Conservation (phyloP, 352 stramenopile species). For the Globisporangium viniferum region DNA sequence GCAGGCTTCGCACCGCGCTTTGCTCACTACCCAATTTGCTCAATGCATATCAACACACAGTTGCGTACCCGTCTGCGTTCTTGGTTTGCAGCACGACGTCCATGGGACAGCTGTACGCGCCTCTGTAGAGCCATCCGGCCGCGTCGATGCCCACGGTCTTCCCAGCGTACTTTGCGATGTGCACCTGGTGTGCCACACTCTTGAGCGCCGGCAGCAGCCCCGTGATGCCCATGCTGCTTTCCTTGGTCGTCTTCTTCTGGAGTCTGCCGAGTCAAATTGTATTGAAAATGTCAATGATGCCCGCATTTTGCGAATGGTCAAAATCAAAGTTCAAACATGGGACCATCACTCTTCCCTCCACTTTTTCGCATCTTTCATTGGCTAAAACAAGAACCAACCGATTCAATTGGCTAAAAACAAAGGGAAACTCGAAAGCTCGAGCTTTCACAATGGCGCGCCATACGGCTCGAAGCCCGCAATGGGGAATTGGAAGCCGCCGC, state of each 20-base stretch:
- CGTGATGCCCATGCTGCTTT: conserved; percentile 59
- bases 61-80: conserved; percentile 43
- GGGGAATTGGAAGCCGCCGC: conserved; percentile 63
- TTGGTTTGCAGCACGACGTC: conserved; percentile 70
- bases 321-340: conserved; percentile 11
- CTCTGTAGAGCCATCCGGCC: conserved; percentile 87
- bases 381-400: background rate
- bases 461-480: conserved; percentile 71
- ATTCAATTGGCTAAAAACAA: conserved; percentile 17
- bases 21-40: background rate
- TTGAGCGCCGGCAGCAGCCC: conserved; percentile 62
- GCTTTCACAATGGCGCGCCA: conserved; percentile 40
- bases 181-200: conserved; percentile 68
- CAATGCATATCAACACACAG: background rate
- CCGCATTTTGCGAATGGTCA: background rate
- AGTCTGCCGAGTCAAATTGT: background rate
- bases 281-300: background rate
- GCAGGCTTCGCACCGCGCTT: too few species aligned
- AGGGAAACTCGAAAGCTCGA: background rate
- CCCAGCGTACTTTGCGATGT: conserved; percentile 74
- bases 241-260: background rate
- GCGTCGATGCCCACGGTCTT: conserved; percentile 76
- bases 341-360: conserved; percentile 14
- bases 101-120: conserved; percentile 80
- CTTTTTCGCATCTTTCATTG: conserved; percentile 3